phyloP scores from a whole-genome alignment of 352 stramenopile species.

The Phytophthora hybrid region DNA sequence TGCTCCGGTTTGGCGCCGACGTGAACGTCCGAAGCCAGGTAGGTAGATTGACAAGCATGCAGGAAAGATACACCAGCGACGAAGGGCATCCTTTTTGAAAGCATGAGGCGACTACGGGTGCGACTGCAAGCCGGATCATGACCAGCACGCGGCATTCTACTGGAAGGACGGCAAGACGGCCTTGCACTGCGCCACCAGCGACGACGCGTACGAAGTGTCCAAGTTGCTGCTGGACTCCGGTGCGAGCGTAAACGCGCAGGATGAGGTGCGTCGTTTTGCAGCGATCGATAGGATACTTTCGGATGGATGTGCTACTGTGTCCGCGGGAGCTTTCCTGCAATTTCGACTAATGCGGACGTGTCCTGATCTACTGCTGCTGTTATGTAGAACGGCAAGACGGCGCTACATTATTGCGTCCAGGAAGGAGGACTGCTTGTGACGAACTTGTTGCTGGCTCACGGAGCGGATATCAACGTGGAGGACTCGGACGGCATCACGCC shows the following conservation, averaged over 20 bases:
- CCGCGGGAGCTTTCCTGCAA: neutral
- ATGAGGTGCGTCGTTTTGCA: constrained; percentile 30
- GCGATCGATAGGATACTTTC: neutral
- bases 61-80: neutral
- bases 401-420: constrained; percentile 38
- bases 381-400: constrained; percentile 28
- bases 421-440: constrained; percentile 37
- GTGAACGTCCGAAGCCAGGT: constrained; percentile 14
- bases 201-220: constrained; percentile 33
- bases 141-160: neutral
- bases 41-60: neutral
- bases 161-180: constrained; percentile 21
- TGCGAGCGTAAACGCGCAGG: constrained; percentile 19
- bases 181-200: constrained; percentile 21
- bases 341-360: neutral
- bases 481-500: constrained; percentile 21
- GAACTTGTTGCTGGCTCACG: constrained; percentile 28
- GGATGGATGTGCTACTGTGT: neutral
- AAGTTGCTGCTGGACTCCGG: constrained; percentile 28
- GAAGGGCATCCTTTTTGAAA: neutral
- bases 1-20: constrained; percentile 8
- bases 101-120: neutral
- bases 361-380: neutral
- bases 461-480: constrained; percentile 29
- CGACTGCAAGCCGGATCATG: neutral